Evolutionary conservation across 1,284 basidiomycete genomes (phyloP).

Genomic region (Malassezia vespertilionis): DNA sequence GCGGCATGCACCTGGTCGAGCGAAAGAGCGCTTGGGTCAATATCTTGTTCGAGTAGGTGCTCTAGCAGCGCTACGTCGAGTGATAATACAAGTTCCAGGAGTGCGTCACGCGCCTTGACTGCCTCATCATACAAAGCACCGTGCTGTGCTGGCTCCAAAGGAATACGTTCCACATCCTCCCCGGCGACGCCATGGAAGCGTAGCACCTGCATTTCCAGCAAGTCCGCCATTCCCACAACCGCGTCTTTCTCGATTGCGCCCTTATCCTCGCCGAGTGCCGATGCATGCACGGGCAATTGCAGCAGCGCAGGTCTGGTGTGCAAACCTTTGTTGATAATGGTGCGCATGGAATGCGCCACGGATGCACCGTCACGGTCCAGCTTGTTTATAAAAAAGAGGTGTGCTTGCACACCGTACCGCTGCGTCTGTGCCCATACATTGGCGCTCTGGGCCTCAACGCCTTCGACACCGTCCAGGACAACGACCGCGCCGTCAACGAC

Average conservation of each 20-base stretch:
- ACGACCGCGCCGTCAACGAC: slow-evolving; percentile 80
- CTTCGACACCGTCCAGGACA: slow-evolving; percentile 76
- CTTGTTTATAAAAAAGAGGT: slow-evolving; percentile 76
- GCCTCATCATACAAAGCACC: slow-evolving; percentile 57
- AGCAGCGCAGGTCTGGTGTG: slow-evolving; percentile 64
- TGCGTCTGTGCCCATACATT: slow-evolving; percentile 76
- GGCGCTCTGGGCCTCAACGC: slow-evolving; percentile 77
- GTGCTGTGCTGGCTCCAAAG: slow-evolving; percentile 15
- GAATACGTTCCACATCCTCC: slow-evolving; percentile 18
- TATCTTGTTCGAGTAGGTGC: slow-evolving; percentile 52
- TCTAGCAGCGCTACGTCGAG: slow-evolving; percentile 69
- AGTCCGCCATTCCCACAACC: slow-evolving; percentile 52
- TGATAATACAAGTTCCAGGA: slow-evolving; percentile 68
- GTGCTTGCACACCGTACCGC: slow-evolving; percentile 66
- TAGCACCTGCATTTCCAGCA: slow-evolving; percentile 27
- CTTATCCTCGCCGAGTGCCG: slow-evolving; percentile 56
- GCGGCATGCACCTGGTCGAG: slow-evolving; percentile 46
- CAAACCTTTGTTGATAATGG: slow-evolving; percentile 58
- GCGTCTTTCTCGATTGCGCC: slow-evolving; percentile 66
- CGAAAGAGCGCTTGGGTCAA: background rate
- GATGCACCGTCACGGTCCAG: slow-evolving; percentile 73
- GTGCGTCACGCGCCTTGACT: slow-evolving; percentile 57
- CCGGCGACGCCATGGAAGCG: slow-evolving; percentile 33
- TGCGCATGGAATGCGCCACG: slow-evolving; percentile 59
- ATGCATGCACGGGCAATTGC: slow-evolving; percentile 60